These are phyloP conservation scores for Rhizophora apiculata DNA, from an alignment of 345 rosid species.

Conservation along the genomic window DNA sequence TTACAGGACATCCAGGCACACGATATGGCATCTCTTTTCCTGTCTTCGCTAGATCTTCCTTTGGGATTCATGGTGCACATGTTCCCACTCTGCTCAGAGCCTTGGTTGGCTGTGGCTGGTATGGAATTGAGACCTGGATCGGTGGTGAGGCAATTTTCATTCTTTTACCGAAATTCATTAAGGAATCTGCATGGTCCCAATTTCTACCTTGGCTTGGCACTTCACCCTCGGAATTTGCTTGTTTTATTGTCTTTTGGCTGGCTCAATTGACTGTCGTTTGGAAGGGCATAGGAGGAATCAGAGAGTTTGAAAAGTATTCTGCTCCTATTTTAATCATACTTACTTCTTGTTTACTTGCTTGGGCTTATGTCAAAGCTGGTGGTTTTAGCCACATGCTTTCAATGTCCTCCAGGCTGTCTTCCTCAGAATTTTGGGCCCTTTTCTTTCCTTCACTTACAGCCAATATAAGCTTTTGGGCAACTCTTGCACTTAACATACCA, in stretches of 20 bases:
- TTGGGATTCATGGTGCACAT: slow-evolving; percentile 83
- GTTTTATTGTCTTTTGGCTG: slow-evolving; percentile 77
- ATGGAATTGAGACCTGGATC: slow-evolving; percentile 96
- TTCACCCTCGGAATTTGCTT: slow-evolving; percentile 76
- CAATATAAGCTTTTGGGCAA: slow-evolving; percentile 92
- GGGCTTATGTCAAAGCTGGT: slow-evolving; percentile 80
- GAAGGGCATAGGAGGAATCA: slow-evolving; percentile 85
- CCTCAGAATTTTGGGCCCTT: slow-evolving; percentile 72
- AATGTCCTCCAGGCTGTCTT: slow-evolving; percentile 55
- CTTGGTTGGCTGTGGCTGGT: slow-evolving; percentile 95
- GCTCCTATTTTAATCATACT: slow-evolving; percentile 72
- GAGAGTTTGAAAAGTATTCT: slow-evolving; percentile 71
- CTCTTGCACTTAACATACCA: slow-evolving; percentile 84
- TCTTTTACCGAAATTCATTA: slow-evolving; percentile 57
- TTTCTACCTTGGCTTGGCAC: slow-evolving; percentile 75
- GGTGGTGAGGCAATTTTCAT: slow-evolving; percentile 93
- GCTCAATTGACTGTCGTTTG: slow-evolving; percentile 65
- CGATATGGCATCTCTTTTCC: slow-evolving; percentile 83
- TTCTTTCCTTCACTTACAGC: slow-evolving; percentile 92
- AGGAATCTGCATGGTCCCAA: slow-evolving; percentile 43
- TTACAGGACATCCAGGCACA: slow-evolving; percentile 85
- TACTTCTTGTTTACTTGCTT: slow-evolving; percentile 58
- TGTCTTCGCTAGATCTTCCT: slow-evolving; percentile 76
- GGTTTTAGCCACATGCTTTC: slow-evolving; percentile 78
- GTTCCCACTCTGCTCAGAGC: slow-evolving; percentile 83